A percentile compares a stretch with the other conserved stretches of the same genome.
Evolutionary conservation across 805 yeast species (phyloP).

Genomic region (Myxozyma udenii): DNA sequence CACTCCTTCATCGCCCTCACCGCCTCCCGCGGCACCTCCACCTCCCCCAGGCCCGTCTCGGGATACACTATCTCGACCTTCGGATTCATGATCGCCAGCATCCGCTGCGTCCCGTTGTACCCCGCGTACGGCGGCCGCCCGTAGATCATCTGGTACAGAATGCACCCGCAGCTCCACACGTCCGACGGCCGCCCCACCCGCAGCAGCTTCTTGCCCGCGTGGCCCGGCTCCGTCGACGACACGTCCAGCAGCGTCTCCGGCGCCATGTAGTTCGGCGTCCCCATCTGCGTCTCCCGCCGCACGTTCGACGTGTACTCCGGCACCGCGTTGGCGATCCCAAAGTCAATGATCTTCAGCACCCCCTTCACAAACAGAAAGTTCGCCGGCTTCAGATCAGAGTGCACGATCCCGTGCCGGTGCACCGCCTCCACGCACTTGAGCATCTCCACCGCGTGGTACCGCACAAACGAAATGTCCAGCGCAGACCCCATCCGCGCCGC

Average conservation of each 20-base stretch:
- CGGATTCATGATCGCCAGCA: slow-evolving; percentile 83
- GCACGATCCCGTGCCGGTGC: slow-evolving; percentile 83
- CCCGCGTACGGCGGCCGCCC: slow-evolving; percentile 88
- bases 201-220: slow-evolving; percentile 45
- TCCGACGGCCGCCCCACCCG: slow-evolving; percentile 93
- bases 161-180: slow-evolving; percentile 97
- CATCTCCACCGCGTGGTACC: slow-evolving; percentile 75
- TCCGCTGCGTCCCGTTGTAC: slow-evolving; percentile 70
- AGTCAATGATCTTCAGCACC: slow-evolving; percentile 80
- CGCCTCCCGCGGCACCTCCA: slow-evolving; percentile 63
- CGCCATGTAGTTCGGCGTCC: slow-evolving; percentile 97
- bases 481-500: slow-evolving; percentile 51
- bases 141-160: slow-evolving; percentile 90
- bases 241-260: slow-evolving; percentile 85
- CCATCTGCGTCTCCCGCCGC: slow-evolving; percentile 85
- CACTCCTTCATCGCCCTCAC: slow-evolving; percentile 72
- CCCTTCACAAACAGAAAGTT: slow-evolving; percentile 64
- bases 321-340: slow-evolving; percentile 86
- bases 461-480: slow-evolving; percentile 70
- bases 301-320: slow-evolving; percentile 89
- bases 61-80: slow-evolving; percentile 69
- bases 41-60: slow-evolving; percentile 55
- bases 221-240: slow-evolving; percentile 39
- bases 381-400: slow-evolving; percentile 70
- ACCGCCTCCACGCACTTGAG: slow-evolving; percentile 80